Evolutionary conservation across 352 stramenopile species (phyloP).

Genomic region (Phytophthora uliginosa): DNA sequence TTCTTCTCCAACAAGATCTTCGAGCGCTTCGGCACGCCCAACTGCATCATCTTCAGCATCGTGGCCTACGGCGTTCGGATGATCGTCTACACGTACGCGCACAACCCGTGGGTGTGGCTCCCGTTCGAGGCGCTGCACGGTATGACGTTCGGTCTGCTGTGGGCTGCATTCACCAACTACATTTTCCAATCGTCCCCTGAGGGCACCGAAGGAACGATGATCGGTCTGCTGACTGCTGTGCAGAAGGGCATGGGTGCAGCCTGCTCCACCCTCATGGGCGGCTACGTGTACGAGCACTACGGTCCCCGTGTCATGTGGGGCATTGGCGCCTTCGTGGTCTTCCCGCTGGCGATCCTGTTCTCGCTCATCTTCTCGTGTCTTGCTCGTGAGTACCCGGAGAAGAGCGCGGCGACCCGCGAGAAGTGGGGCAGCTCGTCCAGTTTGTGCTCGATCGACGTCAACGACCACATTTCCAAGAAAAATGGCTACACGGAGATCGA

Average conservation of each 20-base stretch:
- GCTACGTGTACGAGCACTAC: slow-evolving; percentile 79
- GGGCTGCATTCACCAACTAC: slow-evolving; percentile 85
- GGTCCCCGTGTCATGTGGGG: slow-evolving; percentile 71
- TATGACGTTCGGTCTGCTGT: slow-evolving; percentile 76
- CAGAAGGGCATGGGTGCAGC: slow-evolving; percentile 77
- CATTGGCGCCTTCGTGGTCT: slow-evolving; percentile 55
- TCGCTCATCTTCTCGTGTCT: slow-evolving; percentile 58
- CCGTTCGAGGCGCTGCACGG: slow-evolving; percentile 77
- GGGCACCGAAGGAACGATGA: slow-evolving; percentile 81
- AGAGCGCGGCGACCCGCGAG: slow-evolving; percentile 34
- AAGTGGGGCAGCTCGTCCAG: slow-evolving; percentile 43
- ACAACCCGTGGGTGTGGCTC: slow-evolving; percentile 72
- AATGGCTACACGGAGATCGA: slow-evolving; percentile 37
- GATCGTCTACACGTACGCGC: slow-evolving; percentile 69
- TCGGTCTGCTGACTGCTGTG: slow-evolving; percentile 67
- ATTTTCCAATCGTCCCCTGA: slow-evolving; percentile 69
- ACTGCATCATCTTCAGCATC: slow-evolving; percentile 63
- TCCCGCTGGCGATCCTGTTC: slow-evolving; percentile 57
- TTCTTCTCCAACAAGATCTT: slow-evolving; percentile 83
- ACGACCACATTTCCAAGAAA: slow-evolving; percentile 38
- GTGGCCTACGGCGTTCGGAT: slow-evolving; percentile 67
- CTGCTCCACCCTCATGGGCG: slow-evolving; percentile 69
- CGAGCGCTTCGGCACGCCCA: slow-evolving; percentile 59
- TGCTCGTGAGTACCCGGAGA: slow-evolving; percentile 45
- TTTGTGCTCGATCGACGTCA: slow-evolving; percentile 44